A percentile compares a stretch with the other conserved stretches of the same genome.
Evolutionary conservation across 75 land plant species (phyloP).

Genomic region (Ceratopteris richardii): DNA sequence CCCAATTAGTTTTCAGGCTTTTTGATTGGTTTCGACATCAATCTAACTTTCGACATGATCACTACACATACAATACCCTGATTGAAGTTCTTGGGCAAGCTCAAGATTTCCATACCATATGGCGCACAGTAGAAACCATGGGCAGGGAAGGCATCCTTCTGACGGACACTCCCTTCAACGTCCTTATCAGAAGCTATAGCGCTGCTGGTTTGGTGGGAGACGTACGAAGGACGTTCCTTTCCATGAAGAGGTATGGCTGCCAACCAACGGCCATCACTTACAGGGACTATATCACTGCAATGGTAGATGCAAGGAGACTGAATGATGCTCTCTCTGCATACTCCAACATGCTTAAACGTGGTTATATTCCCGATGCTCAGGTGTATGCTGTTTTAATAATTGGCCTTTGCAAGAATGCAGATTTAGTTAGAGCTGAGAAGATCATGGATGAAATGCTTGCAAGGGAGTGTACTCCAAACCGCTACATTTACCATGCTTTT

Average conservation of each 20-base stretch:
- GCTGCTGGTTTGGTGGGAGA: conserved; percentile 34
- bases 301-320: background rate
- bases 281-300: conserved; percentile 10
- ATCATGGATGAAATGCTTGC: background rate
- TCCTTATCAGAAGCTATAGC: conserved; percentile 49
- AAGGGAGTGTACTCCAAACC: background rate
- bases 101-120: conserved; percentile 32
- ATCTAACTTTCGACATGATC: conserved; percentile 18
- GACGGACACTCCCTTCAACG: conserved; percentile 42
- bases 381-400: background rate
- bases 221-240: conserved; percentile 32
- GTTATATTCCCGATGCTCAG: background rate
- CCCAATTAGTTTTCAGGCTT: conserved; percentile 17
- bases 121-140: conserved; percentile 29
- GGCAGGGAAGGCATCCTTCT: conserved; percentile 19
- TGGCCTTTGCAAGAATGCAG: background rate
- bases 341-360: background rate
- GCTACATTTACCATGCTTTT: conserved; percentile 55
- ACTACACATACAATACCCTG: conserved; percentile 21
- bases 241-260: conserved; percentile 38
- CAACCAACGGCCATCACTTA: conserved; percentile 40
- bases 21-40: conserved; percentile 27
- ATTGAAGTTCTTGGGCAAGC: conserved; percentile 33
- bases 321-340: background rate
- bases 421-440: background rate